Evolutionary conservation across 108 stramenopile species (phyloP), one percentile per base, ranked within the genome.

Genomic region (Nitzschia sp.): DNA sequence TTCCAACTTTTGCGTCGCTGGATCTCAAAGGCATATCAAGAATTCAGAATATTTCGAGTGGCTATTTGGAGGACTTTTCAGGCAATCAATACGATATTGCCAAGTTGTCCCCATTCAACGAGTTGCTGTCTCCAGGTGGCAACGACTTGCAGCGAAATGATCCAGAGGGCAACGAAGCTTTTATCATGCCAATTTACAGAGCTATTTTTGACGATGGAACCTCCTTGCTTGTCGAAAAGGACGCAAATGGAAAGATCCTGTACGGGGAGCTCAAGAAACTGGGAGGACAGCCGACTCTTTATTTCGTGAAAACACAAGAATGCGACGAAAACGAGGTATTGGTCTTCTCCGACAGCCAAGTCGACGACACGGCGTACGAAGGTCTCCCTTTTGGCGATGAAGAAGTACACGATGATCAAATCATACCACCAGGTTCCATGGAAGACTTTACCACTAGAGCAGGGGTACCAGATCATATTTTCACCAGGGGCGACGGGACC

Each of bases 381-480:
- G 70, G 81, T 25, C 69, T 69, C 26, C 63, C 77, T 26, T 90
- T 91, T 76, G 85, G 88, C 58, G 92, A 94, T 44, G 89, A 91
- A 57, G 92, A 91, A 68, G 92, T 87, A n/a, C 88, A 92, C 56
- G 96, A 87, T 26, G 79, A 78, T 26, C 5, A 8, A 8, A 6
- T 41, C 9, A 6, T 41, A 13, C 38, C 13, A 9, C 38, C 38
- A 9, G n/a, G n/a, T n/a, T 41, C 38, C 13, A 9, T 9, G 6
- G 6, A 6, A 9, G 13, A 9, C 13, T 6, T 6, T 9, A 41
- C 6, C 13, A 13, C 6, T 6, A 13, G 6, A 41, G 13, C 13
- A 13, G 9, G 9, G 13, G 9, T 41, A 41, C 9, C 38, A 41
- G 38, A 41, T 9, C 38, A 41, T 6, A 41, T 9, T 2, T 4